A percentile compares a stretch with the other conserved stretches of the same genome.
Conservation (phyloP, 768 basidiomycete species). For the Vararia minispora region DNA sequence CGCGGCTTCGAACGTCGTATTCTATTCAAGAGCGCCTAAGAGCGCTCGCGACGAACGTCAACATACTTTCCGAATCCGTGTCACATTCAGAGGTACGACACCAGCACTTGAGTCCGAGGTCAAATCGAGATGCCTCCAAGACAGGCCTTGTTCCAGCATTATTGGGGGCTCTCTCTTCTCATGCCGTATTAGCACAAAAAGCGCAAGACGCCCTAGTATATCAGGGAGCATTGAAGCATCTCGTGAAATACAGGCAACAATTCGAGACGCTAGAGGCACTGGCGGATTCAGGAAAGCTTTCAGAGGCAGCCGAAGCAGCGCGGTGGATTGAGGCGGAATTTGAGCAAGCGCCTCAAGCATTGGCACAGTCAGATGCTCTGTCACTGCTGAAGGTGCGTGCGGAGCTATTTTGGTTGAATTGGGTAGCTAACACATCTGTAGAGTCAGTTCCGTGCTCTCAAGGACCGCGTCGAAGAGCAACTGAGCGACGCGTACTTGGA, state of each 20-base stretch:
- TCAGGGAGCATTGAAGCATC: conserved; percentile 40
- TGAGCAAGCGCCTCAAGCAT: conserved; percentile 34
- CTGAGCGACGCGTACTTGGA: conserved; percentile 55
- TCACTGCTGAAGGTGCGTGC: conserved; percentile 47
- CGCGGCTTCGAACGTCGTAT: conserved; percentile 49
- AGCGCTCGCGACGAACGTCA: conserved; percentile 40
- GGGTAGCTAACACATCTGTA: conserved; percentile 18
- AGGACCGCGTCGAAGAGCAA: conserved; percentile 58
- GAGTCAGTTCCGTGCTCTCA: conserved; percentile 43
- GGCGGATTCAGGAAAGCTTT: conserved; percentile 46
- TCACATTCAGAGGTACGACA: conserved; percentile 47
- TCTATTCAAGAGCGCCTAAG: conserved; percentile 51
- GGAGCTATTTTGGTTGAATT: neutral
- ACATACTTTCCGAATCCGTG: conserved; percentile 36
- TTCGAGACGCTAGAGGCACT: conserved; percentile 34
- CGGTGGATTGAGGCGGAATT: conserved; percentile 33
- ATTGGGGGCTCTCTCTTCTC: conserved; percentile 40
- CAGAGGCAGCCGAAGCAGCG: conserved; percentile 46
- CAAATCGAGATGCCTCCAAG: conserved; percentile 26
- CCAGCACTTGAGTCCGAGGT: conserved; percentile 7
- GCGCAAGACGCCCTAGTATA: conserved; percentile 41
- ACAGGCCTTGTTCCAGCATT: conserved; percentile 57
- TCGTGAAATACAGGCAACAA: conserved; percentile 39
- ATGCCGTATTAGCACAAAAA: conserved; percentile 54
- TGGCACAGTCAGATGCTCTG: conserved; percentile 41